Base-by-base conservation (phyloP, 306 rosid genomes). In the Acmispon strigosus region DNA sequence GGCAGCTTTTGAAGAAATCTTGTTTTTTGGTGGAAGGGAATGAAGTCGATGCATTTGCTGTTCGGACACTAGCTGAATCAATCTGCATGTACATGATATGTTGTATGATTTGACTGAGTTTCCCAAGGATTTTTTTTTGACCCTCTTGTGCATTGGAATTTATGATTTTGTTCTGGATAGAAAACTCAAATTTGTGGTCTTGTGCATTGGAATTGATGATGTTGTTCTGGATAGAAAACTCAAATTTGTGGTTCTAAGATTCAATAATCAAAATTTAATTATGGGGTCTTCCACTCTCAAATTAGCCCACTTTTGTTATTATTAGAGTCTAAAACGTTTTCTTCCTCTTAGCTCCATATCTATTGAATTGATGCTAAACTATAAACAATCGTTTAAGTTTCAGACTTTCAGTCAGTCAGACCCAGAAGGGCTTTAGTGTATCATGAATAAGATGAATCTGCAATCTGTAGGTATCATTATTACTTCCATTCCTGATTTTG, bases 401-500 rank as follows among this genome's bases (percentile, higher is more conserved):
- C 32, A 7, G n/a, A 48, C 59, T 39, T 67, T 24, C 10, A 34
- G 22, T 62, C 52, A 27, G 69, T 66, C 56, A 69, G 29, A 73
- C 72, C 69, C 56, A 69, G 29, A 73, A 75, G 57, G 61, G 69
- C 36, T 84, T 58, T 14, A 9, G 4, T 12, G 41, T 39, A 63
- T 74, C 52, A 78, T 76, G 59, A 57, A 66, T 61, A 53, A 53
- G 64, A 68, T 54, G 36, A 51, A 55, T 62, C 66, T 70, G 67
- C 62, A 44, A 66, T 41, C 16, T 67, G 29, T 59, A 44, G 41
- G 44, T 45, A 45, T 63, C 56, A 56, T 9, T 67, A 10, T 50
- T 43, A 16, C 49, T 45, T 54, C 58, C 7, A 48, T 74, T 80
- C 53, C 80, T 89, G 73, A 81, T 70, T 62, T 34, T 76, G 44